Evolutionary conservation across 768 basidiomycete species (phyloP).

Genomic region (Mycena polygramma): DNA sequence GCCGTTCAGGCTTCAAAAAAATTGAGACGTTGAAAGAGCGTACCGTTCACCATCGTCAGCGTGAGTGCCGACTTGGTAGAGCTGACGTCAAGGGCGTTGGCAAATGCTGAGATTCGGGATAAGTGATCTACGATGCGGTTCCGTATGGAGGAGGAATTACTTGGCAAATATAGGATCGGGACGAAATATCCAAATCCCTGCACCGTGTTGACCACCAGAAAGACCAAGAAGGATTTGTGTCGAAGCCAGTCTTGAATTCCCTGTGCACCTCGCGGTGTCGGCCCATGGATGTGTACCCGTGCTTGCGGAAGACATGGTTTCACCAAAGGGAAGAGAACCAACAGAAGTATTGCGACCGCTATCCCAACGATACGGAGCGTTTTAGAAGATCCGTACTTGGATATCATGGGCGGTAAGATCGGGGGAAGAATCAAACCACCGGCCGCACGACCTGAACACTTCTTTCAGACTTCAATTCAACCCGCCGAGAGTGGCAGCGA

Average conservation of each 20-base stretch:
- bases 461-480: background rate
- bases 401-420: constrained; percentile 42
- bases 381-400: constrained; percentile 36
- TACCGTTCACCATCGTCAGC: constrained; percentile 45
- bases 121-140: background rate
- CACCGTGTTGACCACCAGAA: constrained; percentile 41
- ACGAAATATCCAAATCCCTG: constrained; percentile 45
- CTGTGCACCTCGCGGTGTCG: constrained; percentile 13
- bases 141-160: constrained; percentile 28
- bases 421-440: constrained; percentile 47
- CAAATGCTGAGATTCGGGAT: constrained; percentile 40
- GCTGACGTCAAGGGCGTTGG: constrained; percentile 41
- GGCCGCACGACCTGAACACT: constrained; percentile 36
- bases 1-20: too few relatives aligned
- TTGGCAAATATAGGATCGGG: constrained; percentile 45
- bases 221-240: constrained; percentile 38
- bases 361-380: constrained; percentile 44
- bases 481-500: constrained; percentile 40
- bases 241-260: constrained; percentile 34
- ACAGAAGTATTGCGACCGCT: constrained; percentile 32
- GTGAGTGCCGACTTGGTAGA: constrained; percentile 40
- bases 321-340: constrained; percentile 43
- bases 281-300: constrained; percentile 22
- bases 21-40: background rate
- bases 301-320: constrained; percentile 42